Conservation (phyloP, 2,329 filamentous ascomycete species). For the Neonectria ditissima region DNA sequence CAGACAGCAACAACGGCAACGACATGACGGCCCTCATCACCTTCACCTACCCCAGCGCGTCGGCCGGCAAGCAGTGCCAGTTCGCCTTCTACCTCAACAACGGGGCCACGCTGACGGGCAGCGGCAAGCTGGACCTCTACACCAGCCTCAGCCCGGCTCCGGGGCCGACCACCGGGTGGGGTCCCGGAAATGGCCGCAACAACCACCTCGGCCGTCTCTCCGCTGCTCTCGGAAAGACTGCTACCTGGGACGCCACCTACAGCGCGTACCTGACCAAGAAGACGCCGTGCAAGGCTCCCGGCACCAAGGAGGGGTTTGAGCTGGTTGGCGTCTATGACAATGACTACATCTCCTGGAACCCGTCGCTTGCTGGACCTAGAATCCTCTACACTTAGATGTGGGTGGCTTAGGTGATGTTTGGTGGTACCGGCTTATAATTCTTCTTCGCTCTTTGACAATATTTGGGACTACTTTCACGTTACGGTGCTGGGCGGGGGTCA, state of each 20-base stretch:
- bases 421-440: not conserved
- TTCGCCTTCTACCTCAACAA: conserved; percentile 44
- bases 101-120: conserved; percentile 35
- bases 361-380: conserved; percentile 25
- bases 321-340: conserved; percentile 37
- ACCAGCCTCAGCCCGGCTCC: conserved; percentile 40
- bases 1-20: conserved; percentile 38
- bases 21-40: conserved; percentile 47
- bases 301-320: conserved; percentile 34
- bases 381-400: conserved; percentile 29
- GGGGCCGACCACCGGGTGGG: conserved; percentile 34
- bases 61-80: conserved; percentile 41
- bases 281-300: conserved; percentile 33
- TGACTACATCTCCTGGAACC: conserved; percentile 33
- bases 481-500: not conserved
- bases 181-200: conserved; percentile 45
- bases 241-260: conserved; percentile 35
- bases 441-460: conserved; percentile 5
- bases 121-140: conserved; percentile 46
- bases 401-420: not conserved
- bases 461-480: not conserved
- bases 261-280: conserved; percentile 30
- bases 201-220: conserved; percentile 35
- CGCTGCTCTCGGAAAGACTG: conserved; percentile 10
- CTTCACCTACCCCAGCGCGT: conserved; percentile 42